Evolutionary conservation across 345 rosid genomes (phyloP), one percentile per base, ranked within the genome.

Genomic region (Citrus unshiu): DNA sequence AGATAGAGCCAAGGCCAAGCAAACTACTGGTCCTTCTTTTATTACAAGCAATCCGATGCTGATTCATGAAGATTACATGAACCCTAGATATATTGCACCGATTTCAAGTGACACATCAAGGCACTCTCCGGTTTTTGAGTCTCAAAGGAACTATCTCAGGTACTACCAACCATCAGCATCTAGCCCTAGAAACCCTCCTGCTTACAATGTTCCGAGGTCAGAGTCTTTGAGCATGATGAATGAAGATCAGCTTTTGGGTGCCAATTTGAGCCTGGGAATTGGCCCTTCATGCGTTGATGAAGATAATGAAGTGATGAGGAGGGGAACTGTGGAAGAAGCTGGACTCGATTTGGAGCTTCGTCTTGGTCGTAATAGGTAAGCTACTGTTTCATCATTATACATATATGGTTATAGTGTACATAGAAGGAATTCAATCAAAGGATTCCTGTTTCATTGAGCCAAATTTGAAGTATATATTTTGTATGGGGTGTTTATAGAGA

Each of bases 281-380:
- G 89, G 88, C 27, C 73, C 84, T 43, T 30, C 79, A 25, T 64
- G 73, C 37, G 73, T 24, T 21, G 82, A 84, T 68, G 83, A 85
- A 19, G 81, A 86, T 70, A 81, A 84, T 16, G 64, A 78, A 68
- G 71, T 73, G 68, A 61, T 75, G 27, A 81, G 57, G 56, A 77
- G 43, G 62, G 82, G 73, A 62, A 64, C 72, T 58, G 78, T 51
- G 77, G 79, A 87, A 43, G 89, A 84, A 30, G 90, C 85, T 68
- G 93, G 90, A 81, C 34, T 91, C 30, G 97, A 95, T 87, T 89
- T 93, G 90, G 93, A 95, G 89, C 98, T 93, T 84, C 90, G 97
- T 74, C 97, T 93, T 56, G 97, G 97, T 70, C 84, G 85, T 59
- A 79, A 81, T 34, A 37, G 73, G 66, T 77, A 21, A 77, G 27